Conservation (phyloP, 306 rosid species). For the Ziziphus jujuba region DNA sequence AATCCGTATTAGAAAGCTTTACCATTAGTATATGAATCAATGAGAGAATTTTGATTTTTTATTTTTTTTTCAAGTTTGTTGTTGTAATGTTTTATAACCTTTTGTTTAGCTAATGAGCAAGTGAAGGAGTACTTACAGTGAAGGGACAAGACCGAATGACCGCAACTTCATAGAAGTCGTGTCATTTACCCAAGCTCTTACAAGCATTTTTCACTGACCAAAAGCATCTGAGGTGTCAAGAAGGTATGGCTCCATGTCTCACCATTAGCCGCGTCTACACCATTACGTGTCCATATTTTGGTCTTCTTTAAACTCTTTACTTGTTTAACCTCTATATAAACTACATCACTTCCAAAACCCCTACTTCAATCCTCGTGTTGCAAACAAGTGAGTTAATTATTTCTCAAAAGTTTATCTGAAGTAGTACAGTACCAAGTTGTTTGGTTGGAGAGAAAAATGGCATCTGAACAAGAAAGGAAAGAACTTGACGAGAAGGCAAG, state of each 20-base stretch:
- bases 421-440: not conserved
- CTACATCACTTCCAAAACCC: not conserved
- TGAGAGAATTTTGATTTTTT: too few species aligned
- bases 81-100: too few species aligned
- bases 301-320: not conserved
- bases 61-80: too few species aligned
- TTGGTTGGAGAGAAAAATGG: slow-evolving; percentile 35
- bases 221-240: slow-evolving; percentile 2
- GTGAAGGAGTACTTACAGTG: not conserved
- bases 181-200: slow-evolving; percentile 7
- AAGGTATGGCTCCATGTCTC: not conserved
- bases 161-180: slow-evolving; percentile 6
- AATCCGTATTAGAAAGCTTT: too few species aligned
- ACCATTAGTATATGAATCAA: too few species aligned
- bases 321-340: not conserved
- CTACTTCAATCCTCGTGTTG: not conserved
- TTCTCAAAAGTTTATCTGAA: not conserved
- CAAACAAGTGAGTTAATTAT: not conserved
- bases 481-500: slow-evolving; percentile 64
- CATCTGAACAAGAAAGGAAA: slow-evolving; percentile 41
- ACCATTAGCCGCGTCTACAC: slow-evolving; percentile 17
- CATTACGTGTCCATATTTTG: slow-evolving; percentile 22
- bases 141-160: not conserved
- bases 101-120: not conserved
- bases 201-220: not conserved